These are phyloP conservation scores for Peziza echinospora DNA, from an alignment of 495 filamentous ascomycete genomes.

Conservation along the genomic window DNA sequence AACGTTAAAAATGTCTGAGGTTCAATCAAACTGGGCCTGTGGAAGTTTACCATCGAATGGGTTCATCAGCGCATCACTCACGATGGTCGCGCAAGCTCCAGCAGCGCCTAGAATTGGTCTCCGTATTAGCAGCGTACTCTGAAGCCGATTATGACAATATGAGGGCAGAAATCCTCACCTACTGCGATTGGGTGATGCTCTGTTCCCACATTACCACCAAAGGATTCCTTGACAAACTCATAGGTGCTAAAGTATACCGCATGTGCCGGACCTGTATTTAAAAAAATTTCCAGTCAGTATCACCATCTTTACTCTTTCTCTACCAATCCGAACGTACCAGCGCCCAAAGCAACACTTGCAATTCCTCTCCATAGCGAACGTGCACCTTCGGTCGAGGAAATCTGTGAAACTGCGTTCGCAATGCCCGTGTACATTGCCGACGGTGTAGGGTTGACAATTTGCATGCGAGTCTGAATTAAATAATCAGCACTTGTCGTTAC, in stretches of 20 bases:
- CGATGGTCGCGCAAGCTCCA: conserved; percentile 85
- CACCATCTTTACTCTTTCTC: conserved; percentile 3
- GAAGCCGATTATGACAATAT: not conserved
- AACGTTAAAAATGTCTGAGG: conserved; percentile 1
- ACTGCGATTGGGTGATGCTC: conserved; percentile 88
- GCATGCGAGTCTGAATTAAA: conserved; percentile 66
- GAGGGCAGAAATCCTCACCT: conserved; percentile 29
- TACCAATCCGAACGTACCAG: conserved; percentile 38
- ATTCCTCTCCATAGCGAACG: conserved; percentile 88
- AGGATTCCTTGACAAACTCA: conserved; percentile 84
- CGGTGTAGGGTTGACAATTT: conserved; percentile 76
- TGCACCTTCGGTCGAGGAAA: conserved; percentile 71
- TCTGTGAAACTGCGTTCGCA: conserved; percentile 76
- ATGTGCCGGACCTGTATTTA: conserved; percentile 68
- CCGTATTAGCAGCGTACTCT: too few relatives aligned
- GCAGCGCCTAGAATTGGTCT: conserved; percentile 51
- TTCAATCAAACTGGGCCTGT: not conserved
- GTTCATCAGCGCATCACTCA: conserved; percentile 97
- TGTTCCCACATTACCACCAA: conserved; percentile 73
- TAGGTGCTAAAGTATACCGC: conserved; percentile 98
- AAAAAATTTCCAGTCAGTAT: not conserved
- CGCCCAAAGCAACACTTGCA: conserved; percentile 86
- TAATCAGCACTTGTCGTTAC: not conserved
- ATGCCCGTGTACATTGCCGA: conserved; percentile 74
- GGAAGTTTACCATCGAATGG: conserved; percentile 76